A percentile compares a stretch with the other conserved stretches of the same genome.
Evolutionary conservation across 2,329 filamentous ascomycete species (phyloP).

Genomic region (Ceratocystis alfenasii): DNA sequence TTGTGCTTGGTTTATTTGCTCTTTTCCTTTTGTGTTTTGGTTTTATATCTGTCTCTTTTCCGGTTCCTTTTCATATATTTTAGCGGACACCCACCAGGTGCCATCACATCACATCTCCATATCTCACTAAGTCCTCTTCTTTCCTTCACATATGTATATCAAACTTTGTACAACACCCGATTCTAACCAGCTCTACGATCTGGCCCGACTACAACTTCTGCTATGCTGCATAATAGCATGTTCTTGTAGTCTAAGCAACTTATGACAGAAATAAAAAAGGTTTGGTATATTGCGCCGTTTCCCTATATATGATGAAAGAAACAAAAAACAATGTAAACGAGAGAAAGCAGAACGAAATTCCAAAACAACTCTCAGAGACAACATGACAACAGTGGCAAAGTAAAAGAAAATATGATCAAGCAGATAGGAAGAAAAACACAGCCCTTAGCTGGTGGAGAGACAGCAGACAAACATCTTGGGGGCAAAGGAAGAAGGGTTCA

Average conservation of each 20-base stretch:
- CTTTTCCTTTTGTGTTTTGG: slow-evolving; percentile 1
- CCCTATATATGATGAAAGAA: slow-evolving; percentile 14
- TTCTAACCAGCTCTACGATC: neutral
- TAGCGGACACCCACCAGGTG: neutral
- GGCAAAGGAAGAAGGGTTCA: no score
- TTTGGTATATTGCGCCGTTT: slow-evolving; percentile 16
- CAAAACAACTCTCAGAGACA: slow-evolving; percentile 1
- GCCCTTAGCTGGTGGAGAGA: no score
- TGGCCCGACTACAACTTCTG: neutral
- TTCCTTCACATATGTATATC: neutral
- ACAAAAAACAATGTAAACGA: neutral
- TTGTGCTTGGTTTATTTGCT: neutral
- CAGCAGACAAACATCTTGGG: no score
- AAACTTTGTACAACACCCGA: neutral
- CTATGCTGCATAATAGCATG: neutral
- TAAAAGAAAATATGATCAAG: slow-evolving; percentile 3
- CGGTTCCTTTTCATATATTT: neutral
- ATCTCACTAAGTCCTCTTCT: neutral
- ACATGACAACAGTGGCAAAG: neutral
- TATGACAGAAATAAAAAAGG: slow-evolving; percentile 2
- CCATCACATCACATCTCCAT: neutral
- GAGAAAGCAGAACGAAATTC: neutral
- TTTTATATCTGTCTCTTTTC: neutral
- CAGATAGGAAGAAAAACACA: neutral
- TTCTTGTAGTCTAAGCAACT: neutral